Percentiles rank a stretch among this genome's conserved stretches.
These are phyloP conservation scores for Ogataea hybrid DNA, from an alignment of 1,139 yeast species.

Conservation along the genomic window DNA sequence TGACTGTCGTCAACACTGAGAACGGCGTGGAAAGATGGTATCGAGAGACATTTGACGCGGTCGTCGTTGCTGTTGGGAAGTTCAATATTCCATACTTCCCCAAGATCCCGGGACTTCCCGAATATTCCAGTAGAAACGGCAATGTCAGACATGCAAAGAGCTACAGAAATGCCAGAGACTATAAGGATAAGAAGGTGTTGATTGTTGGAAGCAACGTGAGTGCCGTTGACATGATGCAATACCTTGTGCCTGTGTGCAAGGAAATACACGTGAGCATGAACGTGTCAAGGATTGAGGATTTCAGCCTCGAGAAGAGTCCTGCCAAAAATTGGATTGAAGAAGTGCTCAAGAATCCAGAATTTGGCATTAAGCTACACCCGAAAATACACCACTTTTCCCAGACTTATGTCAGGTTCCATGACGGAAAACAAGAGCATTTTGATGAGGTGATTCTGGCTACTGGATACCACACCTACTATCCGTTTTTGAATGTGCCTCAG, in stretches of 20 bases:
- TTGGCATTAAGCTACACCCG: slow-evolving; percentile 1
- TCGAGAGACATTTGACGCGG: slow-evolving; percentile 45
- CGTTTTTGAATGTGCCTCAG: slow-evolving; percentile 37
- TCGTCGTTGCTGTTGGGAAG: slow-evolving; percentile 57
- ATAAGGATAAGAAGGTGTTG: slow-evolving; percentile 41
- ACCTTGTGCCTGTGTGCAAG: slow-evolving; percentile 46
- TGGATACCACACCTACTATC: slow-evolving; percentile 53
- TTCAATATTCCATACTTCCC: slow-evolving; percentile 56
- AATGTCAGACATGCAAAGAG: slow-evolving; percentile 57
- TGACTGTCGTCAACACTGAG: slow-evolving; percentile 36
- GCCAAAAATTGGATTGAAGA: not conserved
- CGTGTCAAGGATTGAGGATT: not conserved
- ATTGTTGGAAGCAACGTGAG: slow-evolving; percentile 63
- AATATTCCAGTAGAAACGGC: slow-evolving; percentile 45
- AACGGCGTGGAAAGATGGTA: slow-evolving; percentile 15
- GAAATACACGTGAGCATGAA: slow-evolving; percentile 37
- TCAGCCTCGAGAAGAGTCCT: not conserved
- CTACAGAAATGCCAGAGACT: slow-evolving; percentile 50
- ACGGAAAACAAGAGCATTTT: slow-evolving; percentile 39
- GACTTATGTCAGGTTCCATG: slow-evolving; percentile 34
- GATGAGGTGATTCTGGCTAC: slow-evolving; percentile 59
- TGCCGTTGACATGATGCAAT: slow-evolving; percentile 56
- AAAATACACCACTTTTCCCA: slow-evolving; percentile 7
- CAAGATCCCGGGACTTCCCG: slow-evolving; percentile 47
- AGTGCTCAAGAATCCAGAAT: not conserved